A percentile compares a stretch with the other conserved stretches of the same genome.
These are phyloP conservation scores for Dendrocalamus latiflorus DNA, from an alignment of 202 grass and related monocot species.

Conservation along the genomic window DNA sequence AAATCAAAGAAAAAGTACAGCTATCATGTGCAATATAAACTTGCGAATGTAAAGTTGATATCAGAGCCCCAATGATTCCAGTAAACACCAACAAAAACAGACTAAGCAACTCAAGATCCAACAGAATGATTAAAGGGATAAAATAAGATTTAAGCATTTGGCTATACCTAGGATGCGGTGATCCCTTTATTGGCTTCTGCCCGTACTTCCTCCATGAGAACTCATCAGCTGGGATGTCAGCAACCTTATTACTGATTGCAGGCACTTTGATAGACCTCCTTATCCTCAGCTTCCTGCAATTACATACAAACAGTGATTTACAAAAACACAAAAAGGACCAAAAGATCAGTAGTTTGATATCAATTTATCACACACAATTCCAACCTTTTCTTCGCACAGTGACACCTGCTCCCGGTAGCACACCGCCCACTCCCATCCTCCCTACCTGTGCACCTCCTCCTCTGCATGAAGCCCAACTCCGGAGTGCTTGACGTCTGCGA, in stretches of 20 bases:
- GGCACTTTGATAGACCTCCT: conserved; percentile 95
- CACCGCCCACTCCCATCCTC: conserved; percentile 76
- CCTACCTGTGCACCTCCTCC: conserved; percentile 61
- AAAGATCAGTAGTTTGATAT: background rate
- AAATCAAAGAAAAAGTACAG: too few relatives aligned
- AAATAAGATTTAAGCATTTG: background rate
- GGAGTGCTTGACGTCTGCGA: conserved; percentile 60
- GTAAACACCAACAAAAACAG: too few relatives aligned
- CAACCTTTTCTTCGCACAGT: conserved; percentile 97
- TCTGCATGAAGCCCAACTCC: conserved; percentile 46
- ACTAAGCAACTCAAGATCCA: background rate
- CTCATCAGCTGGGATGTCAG: conserved; percentile 87
- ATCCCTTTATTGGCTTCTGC: conserved; percentile 97
- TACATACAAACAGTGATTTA: background rate
- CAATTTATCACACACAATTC: background rate
- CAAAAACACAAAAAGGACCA: background rate
- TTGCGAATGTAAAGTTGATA: background rate
- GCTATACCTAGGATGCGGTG: conserved; percentile 90
- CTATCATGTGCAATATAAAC: background rate
- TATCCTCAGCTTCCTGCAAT: conserved; percentile 76
- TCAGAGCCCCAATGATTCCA: too few relatives aligned
- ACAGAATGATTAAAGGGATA: background rate
- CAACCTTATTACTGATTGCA: conserved; percentile 91
- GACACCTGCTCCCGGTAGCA: conserved; percentile 50
- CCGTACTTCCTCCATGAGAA: conserved; percentile 99